phyloP scores from a whole-genome alignment of 257 asterid genomes.

The Asclepias syriaca region DNA sequence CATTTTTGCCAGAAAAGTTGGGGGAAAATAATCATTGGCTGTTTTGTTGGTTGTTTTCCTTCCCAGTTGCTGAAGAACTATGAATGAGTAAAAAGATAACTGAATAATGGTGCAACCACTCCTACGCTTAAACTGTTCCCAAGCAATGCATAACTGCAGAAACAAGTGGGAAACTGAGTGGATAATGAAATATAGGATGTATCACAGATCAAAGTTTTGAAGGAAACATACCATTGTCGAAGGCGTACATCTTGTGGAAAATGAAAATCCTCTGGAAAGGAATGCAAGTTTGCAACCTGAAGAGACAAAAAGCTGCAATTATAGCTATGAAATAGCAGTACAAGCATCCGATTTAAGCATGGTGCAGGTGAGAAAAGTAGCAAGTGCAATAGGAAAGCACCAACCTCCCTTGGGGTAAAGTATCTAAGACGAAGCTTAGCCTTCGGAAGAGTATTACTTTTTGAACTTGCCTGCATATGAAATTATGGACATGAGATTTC shows the following conservation, averaged over 20 bases:
- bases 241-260: slow-evolving; percentile 75
- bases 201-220: background rate
- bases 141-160: slow-evolving; percentile 79
- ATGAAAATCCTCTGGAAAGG: slow-evolving; percentile 68
- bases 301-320: slow-evolving; percentile 1
- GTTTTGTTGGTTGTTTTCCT: no score
- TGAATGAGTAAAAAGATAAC: slow-evolving; percentile 39
- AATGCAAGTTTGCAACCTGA: slow-evolving; percentile 88
- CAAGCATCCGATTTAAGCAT: background rate
- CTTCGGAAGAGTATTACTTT: slow-evolving; percentile 35
- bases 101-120: slow-evolving; percentile 65
- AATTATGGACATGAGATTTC: background rate
- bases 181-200: background rate
- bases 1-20: background rate
- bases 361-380: slow-evolving; percentile 5
- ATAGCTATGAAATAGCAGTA: background rate
- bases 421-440: slow-evolving; percentile 67
- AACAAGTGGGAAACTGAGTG: background rate
- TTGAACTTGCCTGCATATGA: slow-evolving; percentile 46
- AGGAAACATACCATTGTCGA: slow-evolving; percentile 65
- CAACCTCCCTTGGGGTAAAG: slow-evolving; percentile 95
- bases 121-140: slow-evolving; percentile 88
- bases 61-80: background rate
- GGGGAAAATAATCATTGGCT: no score
- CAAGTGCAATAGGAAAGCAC: slow-evolving; percentile 16